Conservation (phyloP, 2,329 filamentous ascomycete species). For the Plectosphaerella plurivora region DNA sequence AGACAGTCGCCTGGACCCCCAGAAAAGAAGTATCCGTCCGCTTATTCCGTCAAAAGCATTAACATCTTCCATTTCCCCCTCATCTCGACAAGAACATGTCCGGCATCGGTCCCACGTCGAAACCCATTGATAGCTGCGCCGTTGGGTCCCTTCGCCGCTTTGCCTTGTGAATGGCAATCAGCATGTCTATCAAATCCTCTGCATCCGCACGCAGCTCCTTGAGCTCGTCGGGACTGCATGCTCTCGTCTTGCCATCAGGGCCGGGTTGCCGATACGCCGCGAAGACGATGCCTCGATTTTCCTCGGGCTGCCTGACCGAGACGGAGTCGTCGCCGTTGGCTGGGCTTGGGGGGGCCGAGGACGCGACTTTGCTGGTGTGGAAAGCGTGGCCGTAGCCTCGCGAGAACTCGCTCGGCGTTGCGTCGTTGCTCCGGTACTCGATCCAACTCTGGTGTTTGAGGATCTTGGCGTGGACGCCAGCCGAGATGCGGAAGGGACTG, state of each 20-base stretch:
- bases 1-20: background rate
- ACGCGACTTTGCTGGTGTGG: conserved; percentile 33
- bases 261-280: conserved; percentile 49
- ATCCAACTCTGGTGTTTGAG: conserved; percentile 47
- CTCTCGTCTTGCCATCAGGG: conserved; percentile 27
- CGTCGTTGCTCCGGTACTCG: conserved; percentile 42
- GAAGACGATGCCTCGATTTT: conserved; percentile 51
- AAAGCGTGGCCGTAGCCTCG: conserved; percentile 51
- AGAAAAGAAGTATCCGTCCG: background rate
- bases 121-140: conserved; percentile 4
- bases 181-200: conserved; percentile 47
- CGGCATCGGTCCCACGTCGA: conserved; percentile 7
- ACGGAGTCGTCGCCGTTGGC: conserved; percentile 1
- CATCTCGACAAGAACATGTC: background rate
- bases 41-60: background rate
- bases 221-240: conserved; percentile 35
- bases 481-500: conserved; percentile 48
- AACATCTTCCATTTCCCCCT: background rate
- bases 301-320: conserved; percentile 8
- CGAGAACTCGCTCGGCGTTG: conserved; percentile 38
- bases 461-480: conserved; percentile 44
- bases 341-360: background rate
- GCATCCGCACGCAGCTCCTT: conserved; percentile 43
- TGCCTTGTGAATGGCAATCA: conserved; percentile 44
- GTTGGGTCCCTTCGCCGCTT: conserved; percentile 23